Evolutionary conservation across 2,329 filamentous ascomycete genomes (phyloP).

Genomic region (Didymella sp.): DNA sequence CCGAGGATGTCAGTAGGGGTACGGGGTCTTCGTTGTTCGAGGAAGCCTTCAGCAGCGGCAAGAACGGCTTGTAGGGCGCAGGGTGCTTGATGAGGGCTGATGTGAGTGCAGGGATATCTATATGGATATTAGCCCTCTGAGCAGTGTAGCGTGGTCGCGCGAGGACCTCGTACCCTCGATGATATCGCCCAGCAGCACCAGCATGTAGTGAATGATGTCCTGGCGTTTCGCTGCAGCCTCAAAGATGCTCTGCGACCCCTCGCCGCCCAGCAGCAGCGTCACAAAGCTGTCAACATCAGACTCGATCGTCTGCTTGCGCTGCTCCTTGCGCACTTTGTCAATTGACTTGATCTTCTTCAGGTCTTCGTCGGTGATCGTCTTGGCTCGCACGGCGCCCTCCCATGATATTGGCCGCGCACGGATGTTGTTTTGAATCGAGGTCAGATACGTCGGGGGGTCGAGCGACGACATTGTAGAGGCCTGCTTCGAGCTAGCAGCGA

Average conservation of each 20-base stretch:
- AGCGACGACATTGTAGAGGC: slow-evolving; percentile 78
- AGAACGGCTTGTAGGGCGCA: slow-evolving; percentile 77
- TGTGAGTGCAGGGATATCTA: slow-evolving; percentile 81
- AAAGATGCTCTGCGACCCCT: slow-evolving; percentile 74
- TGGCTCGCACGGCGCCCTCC: slow-evolving; percentile 93
- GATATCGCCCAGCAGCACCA: slow-evolving; percentile 87
- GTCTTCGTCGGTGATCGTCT: slow-evolving; percentile 92
- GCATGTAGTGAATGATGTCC: slow-evolving; percentile 93
- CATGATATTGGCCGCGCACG: slow-evolving; percentile 94
- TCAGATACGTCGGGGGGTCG: slow-evolving; percentile 86
- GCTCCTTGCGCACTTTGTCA: slow-evolving; percentile 94
- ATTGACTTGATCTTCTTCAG: slow-evolving; percentile 95
- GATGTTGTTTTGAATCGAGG: slow-evolving; percentile 95
- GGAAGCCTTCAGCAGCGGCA: slow-evolving; percentile 83
- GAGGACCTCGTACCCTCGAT: slow-evolving; percentile 70
- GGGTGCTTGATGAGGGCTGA: slow-evolving; percentile 76
- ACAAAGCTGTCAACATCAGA: slow-evolving; percentile 80
- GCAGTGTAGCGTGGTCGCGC: neutral
- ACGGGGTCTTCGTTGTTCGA: slow-evolving; percentile 85
- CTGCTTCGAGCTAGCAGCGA: slow-evolving; percentile 11
- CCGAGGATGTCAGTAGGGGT: slow-evolving; percentile 86
- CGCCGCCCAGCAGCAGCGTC: slow-evolving; percentile 75
- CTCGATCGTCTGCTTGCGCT: slow-evolving; percentile 83
- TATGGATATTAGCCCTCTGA: slow-evolving; percentile 25
- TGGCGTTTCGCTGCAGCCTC: slow-evolving; percentile 80